Conservation (phyloP, 2,329 filamentous ascomycete genomes). For the Diaporthe ampelina region DNA sequence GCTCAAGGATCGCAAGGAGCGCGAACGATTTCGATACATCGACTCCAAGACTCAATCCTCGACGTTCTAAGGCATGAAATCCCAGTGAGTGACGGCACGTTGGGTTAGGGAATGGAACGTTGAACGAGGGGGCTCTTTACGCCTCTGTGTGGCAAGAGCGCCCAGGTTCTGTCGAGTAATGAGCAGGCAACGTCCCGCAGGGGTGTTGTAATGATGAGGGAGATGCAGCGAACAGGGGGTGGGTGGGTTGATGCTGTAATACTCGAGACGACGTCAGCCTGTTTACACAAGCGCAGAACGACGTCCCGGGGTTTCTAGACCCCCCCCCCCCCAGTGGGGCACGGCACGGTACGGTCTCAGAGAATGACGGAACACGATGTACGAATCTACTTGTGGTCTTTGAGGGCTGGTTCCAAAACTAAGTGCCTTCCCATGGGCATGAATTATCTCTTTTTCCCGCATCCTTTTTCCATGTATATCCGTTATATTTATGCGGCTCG, state of each 20-base stretch:
- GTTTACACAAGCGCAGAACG: neutral
- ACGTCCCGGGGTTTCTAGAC: constrained; percentile 15
- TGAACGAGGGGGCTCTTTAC: neutral
- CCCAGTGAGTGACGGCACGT: neutral
- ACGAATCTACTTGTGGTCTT: constrained; percentile 21
- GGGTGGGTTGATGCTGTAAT: constrained; percentile 22
- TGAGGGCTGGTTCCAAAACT: constrained; percentile 20
- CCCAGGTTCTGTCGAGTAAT: constrained; percentile 8
- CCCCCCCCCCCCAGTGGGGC: neutral
- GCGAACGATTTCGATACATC: constrained; percentile 82
- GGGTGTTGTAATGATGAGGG: neutral
- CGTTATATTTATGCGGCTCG: constrained; percentile 23
- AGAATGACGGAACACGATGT: constrained; percentile 11
- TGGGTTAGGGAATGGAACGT: neutral
- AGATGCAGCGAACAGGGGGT: neutral
- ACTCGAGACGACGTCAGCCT: constrained; percentile 24
- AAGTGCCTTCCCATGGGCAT: constrained; percentile 3
- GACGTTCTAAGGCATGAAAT: constrained; percentile 57
- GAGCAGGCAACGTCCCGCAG: constrained; percentile 9
- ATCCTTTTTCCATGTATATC: constrained; percentile 21
- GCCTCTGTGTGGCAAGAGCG: neutral
- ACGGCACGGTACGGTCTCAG: constrained; percentile 4
- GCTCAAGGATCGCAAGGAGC: constrained; percentile 85
- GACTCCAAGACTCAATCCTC: constrained; percentile 79
- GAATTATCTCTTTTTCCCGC: constrained; percentile 2